Percentiles rank a stretch among this genome's conserved stretches.
phyloP scores from a whole-genome alignment of 1,284 basidiomycete species.

The Ceratobasidium papillatum region DNA sequence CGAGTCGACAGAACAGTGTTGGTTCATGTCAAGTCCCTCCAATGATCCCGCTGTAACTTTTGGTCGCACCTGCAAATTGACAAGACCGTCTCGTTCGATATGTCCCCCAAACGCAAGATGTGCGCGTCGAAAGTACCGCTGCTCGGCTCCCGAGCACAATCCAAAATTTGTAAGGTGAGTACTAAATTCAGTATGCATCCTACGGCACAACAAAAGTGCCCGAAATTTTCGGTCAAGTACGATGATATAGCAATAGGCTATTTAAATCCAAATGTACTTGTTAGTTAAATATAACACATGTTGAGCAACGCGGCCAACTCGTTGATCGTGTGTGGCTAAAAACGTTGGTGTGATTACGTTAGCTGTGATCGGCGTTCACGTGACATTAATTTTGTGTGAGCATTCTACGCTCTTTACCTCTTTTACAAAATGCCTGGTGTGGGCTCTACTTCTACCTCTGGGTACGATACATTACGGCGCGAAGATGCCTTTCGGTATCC shows the following conservation, averaged over 20 bases:
- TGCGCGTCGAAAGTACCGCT: background rate
- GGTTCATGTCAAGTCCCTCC: slow-evolving; percentile 40
- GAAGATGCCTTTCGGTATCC: slow-evolving; percentile 87
- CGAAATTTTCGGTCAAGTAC: background rate
- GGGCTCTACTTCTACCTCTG: slow-evolving; percentile 27
- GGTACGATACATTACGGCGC: slow-evolving; percentile 85
- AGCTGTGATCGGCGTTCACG: slow-evolving; percentile 21
- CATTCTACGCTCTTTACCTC: background rate
- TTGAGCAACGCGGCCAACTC: background rate
- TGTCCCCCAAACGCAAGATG: slow-evolving; percentile 24
- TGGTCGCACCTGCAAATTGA: slow-evolving; percentile 38
- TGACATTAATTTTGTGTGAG: slow-evolving; percentile 37
- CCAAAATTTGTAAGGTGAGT: slow-evolving; percentile 12
- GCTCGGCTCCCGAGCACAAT: background rate
- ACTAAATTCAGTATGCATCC: background rate
- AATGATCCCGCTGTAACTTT: slow-evolving; percentile 36
- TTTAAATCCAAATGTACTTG: background rate
- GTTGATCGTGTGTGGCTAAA: background rate
- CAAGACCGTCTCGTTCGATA: slow-evolving; percentile 36
- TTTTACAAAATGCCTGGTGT: slow-evolving; percentile 9
- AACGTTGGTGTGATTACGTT: background rate
- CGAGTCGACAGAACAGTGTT: slow-evolving; percentile 36
- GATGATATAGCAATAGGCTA: background rate
- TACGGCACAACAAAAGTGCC: background rate
- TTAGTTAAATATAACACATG: background rate